Evolutionary conservation across 2,329 filamentous ascomycete species (phyloP).

Genomic region (Onygenales sp.): DNA sequence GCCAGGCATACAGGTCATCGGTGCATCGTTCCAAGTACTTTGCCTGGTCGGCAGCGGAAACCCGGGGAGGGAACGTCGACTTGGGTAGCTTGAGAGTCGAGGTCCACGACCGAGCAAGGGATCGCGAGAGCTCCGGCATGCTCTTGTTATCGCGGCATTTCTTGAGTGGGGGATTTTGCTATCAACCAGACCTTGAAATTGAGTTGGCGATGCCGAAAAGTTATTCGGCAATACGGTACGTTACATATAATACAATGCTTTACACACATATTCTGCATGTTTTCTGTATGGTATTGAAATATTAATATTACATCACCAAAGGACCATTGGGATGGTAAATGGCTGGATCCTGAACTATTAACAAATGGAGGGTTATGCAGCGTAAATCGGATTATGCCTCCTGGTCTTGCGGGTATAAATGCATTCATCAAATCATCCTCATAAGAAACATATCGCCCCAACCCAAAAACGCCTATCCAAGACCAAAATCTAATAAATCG

Average conservation of each 20-base stretch:
- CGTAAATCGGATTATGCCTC: too few species aligned
- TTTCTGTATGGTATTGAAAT: too few species aligned
- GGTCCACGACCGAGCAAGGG: constrained; percentile 43
- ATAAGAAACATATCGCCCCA: too few species aligned
- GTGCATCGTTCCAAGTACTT: constrained; percentile 66
- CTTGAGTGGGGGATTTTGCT: not conserved
- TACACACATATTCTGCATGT: too few species aligned
- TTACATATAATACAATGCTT: not conserved
- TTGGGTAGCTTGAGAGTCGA: constrained; percentile 66
- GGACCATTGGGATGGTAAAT: too few species aligned
- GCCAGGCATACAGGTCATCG: constrained; percentile 86
- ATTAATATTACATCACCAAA: too few species aligned
- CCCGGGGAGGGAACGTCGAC: constrained; percentile 55
- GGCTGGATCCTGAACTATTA: too few species aligned
- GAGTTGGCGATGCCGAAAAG: not conserved
- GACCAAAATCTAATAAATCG: constrained; percentile 55
- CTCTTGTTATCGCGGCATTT: constrained; percentile 9
- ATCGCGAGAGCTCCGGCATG: constrained; percentile 12
- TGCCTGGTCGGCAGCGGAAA: constrained; percentile 35
- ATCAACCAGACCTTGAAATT: not conserved
- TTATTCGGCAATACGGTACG: not conserved
- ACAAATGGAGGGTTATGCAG: too few species aligned
- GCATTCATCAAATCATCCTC: too few species aligned
- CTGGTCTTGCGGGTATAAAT: too few species aligned
- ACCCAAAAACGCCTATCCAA: too few species aligned